Conservation (phyloP, 176 grass and related monocot genomes). For the Tillandsia fasciculata region DNA sequence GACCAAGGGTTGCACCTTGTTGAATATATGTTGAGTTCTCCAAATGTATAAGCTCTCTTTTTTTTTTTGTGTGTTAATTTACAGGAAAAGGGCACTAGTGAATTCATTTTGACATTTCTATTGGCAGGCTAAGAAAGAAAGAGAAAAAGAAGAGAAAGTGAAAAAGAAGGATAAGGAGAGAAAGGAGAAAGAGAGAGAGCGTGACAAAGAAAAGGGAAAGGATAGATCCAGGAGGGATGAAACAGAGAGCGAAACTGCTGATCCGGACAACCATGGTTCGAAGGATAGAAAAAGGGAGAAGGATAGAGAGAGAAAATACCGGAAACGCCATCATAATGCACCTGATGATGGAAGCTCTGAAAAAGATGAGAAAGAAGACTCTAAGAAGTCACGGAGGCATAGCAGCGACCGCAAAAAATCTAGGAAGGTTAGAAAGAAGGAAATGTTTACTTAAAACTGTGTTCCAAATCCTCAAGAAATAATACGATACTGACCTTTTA, state of each 20-base stretch:
- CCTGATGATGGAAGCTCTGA: conserved; percentile 63
- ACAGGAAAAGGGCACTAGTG: background rate
- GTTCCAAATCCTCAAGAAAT: conserved; percentile 10
- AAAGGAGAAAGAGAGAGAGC: conserved; percentile 56
- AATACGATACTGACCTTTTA: conserved; percentile 15
- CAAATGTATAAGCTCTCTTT: too few relatives aligned
- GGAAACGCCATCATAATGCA: conserved; percentile 64
- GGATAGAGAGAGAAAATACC: conserved; percentile 94
- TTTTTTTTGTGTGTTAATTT: too few relatives aligned
- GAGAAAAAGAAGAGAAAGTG: conserved; percentile 76
- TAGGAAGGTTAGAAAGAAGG: conserved; percentile 48
- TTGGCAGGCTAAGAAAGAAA: conserved; percentile 58
- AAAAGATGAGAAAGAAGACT: conserved; percentile 66
- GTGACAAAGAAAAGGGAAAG: conserved; percentile 76
- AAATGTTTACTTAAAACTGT: conserved; percentile 4
- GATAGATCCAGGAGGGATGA: conserved; percentile 62
- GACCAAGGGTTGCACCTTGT: too few relatives aligned
- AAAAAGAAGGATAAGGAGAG: conserved; percentile 70
- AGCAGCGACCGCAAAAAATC: conserved; percentile 87
- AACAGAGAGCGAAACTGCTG: conserved; percentile 53
- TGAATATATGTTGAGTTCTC: too few relatives aligned
- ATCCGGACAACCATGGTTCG: conserved; percentile 40
- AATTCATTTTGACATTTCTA: background rate
- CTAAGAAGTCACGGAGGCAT: conserved; percentile 74
- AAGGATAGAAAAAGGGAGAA: conserved; percentile 87